Base-by-base conservation (phyloP, 768 basidiomycete species). In the Lentinula boryana region DNA sequence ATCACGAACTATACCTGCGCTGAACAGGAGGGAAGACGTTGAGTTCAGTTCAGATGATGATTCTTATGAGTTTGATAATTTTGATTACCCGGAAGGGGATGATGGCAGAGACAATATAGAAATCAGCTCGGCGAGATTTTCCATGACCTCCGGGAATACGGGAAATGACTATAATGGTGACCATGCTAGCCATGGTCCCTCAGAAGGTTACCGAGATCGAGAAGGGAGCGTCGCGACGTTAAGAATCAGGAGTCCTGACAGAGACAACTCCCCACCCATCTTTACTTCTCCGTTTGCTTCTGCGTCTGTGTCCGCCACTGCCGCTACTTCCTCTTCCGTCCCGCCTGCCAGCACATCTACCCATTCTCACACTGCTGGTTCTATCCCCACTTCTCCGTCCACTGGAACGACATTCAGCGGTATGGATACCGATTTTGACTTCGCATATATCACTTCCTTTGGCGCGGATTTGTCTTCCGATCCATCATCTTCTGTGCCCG, bases 211-310 rank as follows among this genome's bases (percentile, higher is more conserved):
- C 68, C 77, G 83, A 36, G 78, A 82, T 59, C 76, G 84, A 48
- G 87, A 87, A 67, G 81, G 79, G 60, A 85, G 83, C 66, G 68
- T 83, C 38, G 75, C 78, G 43, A 86, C 85, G 10, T 68, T 85
- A n/a, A 80, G 86, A 57, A 76, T 85, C 18, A 56, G 23, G 9
- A 15, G 21, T 21, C 4, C 27, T 15, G 55, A 56, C 5, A 35
- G 21, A 13, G 23, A 36, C 13, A 5, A 16, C 15, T n/a, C 36
- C 15, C 36, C 38, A 10, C 40, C 55, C 2, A 43, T 41, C 2
- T 56, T 56, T 8, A 56, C 38, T 16, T 56, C 55, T 7, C 55
- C 55, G 23, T 56, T 56, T 40, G 40, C 36, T 5, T 40, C 55
- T n/a, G 16, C 38, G 10, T 27, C 27, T 3, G 27, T 27, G 27